phyloP scores from a whole-genome alignment of 306 rosid genomes.

The Cicer chorassanicum region DNA sequence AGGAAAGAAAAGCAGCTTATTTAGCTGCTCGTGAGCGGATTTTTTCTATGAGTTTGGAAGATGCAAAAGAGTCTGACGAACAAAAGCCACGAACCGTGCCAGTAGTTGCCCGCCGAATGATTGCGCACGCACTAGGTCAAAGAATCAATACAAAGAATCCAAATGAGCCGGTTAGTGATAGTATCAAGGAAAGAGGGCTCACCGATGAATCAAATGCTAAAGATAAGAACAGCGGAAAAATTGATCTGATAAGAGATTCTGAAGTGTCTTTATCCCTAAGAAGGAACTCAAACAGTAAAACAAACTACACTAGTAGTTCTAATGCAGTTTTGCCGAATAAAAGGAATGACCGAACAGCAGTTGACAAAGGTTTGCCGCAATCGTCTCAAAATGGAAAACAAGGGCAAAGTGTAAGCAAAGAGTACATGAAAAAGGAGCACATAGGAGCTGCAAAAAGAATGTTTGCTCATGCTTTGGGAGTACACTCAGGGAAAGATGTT shows the following conservation, averaged over 20 bases:
- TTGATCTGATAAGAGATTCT: conserved; percentile 42
- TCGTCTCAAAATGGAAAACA: conserved; percentile 52
- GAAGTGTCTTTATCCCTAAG: conserved; percentile 45
- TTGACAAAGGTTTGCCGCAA: conserved; percentile 44
- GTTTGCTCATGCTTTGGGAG: conserved; percentile 93
- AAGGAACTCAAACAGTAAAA: conserved; percentile 42
- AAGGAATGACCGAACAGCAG: conserved; percentile 51
- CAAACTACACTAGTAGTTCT: conserved; percentile 45
- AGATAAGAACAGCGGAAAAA: conserved; percentile 45
- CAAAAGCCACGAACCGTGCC: conserved; percentile 78
- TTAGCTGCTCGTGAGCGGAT: conserved; percentile 89
- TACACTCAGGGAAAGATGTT: conserved; percentile 64
- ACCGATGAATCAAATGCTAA: conserved; percentile 47
- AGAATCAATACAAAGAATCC: conserved; percentile 61
- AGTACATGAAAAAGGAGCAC: conserved; percentile 72
- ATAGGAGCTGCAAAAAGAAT: conserved; percentile 95
- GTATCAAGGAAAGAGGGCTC: conserved; percentile 46
- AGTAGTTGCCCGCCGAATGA: conserved; percentile 95
- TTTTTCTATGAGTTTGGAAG: conserved; percentile 66
- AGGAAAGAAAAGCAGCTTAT: conserved; percentile 88
- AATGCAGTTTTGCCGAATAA: conserved; percentile 43
- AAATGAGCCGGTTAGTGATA: conserved; percentile 44
- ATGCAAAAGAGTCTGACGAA: conserved; percentile 57
- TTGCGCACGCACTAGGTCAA: conserved; percentile 94
- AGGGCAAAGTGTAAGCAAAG: conserved; percentile 54